A percentile compares a stretch with the other conserved stretches of the same genome.
These are phyloP conservation scores for Fusarium praegraminearum DNA, from an alignment of 2,329 filamentous ascomycete species.

Conservation along the genomic window DNA sequence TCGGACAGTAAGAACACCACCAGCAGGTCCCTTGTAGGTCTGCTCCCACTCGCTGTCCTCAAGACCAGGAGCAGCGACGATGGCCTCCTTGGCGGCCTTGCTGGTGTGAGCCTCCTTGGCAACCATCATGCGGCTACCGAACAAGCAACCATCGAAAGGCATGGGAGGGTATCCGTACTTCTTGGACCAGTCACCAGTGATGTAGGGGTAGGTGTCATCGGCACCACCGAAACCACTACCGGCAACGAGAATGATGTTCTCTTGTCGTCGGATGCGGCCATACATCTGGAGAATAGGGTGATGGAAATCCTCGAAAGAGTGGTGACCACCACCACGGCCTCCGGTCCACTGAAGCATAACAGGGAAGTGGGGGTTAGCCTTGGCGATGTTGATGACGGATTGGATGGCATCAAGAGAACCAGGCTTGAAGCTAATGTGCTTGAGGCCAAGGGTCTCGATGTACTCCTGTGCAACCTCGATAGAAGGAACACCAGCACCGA, in stretches of 20 bases:
- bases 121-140: slow-evolving; percentile 95
- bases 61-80: slow-evolving; percentile 85
- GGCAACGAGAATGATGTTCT: slow-evolving; percentile 89
- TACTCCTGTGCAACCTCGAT: slow-evolving; percentile 94
- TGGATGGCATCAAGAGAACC: slow-evolving; percentile 91
- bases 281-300: slow-evolving; percentile 94
- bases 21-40: slow-evolving; percentile 90
- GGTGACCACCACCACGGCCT: slow-evolving; percentile 91
- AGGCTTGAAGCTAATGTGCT: slow-evolving; percentile 95
- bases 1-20: slow-evolving; percentile 94
- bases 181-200: slow-evolving; percentile 89
- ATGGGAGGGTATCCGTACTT: slow-evolving; percentile 89
- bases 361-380: slow-evolving; percentile 94
- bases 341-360: slow-evolving; percentile 95
- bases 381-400: slow-evolving; percentile 90
- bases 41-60: slow-evolving; percentile 89
- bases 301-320: slow-evolving; percentile 96
- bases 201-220: slow-evolving; percentile 91
- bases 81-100: slow-evolving; percentile 87
- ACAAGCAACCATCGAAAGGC: slow-evolving; percentile 93
- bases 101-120: slow-evolving; percentile 93
- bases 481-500: slow-evolving; percentile 92
- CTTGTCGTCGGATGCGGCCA: slow-evolving; percentile 82
- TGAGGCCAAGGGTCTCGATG: slow-evolving; percentile 90
- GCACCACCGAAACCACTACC: slow-evolving; percentile 92